Percentiles rank a stretch among this genome's conserved stretches.
These are phyloP conservation scores for Pythium periplocum DNA, from an alignment of 352 stramenopile species.

Conservation along the genomic window DNA sequence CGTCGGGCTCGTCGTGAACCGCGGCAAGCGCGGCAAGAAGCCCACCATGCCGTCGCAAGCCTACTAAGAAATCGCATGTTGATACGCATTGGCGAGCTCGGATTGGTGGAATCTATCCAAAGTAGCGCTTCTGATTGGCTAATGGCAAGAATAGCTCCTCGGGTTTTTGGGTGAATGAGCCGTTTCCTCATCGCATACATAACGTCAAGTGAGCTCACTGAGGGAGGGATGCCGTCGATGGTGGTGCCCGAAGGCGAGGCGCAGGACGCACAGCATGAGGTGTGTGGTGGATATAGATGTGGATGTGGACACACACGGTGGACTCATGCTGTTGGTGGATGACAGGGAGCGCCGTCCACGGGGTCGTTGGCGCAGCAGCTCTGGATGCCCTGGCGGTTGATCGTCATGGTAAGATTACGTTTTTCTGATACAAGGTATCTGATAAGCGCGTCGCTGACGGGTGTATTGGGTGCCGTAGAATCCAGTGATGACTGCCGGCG, in stretches of 20 bases:
- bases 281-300: too few species aligned
- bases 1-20: constrained; percentile 74
- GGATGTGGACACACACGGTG: too few species aligned
- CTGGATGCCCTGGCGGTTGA: constrained; percentile 63
- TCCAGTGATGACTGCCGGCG: constrained; percentile 40
- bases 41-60: background rate
- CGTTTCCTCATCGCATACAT: too few species aligned
- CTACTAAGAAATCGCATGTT: too few species aligned
- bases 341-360: constrained; percentile 1
- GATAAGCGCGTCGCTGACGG: too few species aligned
- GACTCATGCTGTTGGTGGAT: too few species aligned
- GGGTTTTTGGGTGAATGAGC: constrained; percentile 8
- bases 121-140: constrained; percentile 12
- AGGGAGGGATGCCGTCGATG: too few species aligned
- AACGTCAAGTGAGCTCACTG: too few species aligned
- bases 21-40: constrained; percentile 70
- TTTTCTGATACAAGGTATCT: too few species aligned
- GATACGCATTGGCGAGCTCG: too few species aligned
- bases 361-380: constrained; percentile 44
- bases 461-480: constrained; percentile 27
- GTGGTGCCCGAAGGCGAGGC: too few species aligned
- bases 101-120: background rate
- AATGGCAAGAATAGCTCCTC: background rate
- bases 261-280: too few species aligned
- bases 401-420: constrained; percentile 35